phyloP scores from a whole-genome alignment of 768 basidiomycete species.

The Lentinula edodes region DNA sequence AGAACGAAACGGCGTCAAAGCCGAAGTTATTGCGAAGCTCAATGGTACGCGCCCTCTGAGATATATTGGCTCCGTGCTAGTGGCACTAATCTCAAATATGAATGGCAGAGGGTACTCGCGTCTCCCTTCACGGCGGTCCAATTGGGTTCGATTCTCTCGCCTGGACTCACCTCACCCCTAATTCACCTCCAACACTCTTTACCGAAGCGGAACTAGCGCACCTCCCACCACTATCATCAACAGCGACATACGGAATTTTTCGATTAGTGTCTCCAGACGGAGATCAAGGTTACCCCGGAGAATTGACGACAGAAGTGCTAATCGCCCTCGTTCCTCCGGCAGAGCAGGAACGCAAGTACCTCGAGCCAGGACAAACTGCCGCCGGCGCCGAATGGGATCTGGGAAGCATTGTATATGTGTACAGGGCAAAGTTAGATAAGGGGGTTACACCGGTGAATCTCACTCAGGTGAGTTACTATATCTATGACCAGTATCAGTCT shows the following conservation, averaged over 20 bases:
- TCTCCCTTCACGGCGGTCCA: conserved; percentile 72
- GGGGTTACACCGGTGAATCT: conserved; percentile 68
- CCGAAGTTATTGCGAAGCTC: conserved; percentile 37
- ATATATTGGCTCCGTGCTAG: neutral
- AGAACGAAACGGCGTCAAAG: conserved; percentile 46
- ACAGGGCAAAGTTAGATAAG: conserved; percentile 62
- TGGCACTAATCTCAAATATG: neutral
- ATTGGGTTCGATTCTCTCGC: conserved; percentile 54
- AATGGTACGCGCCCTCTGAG: conserved; percentile 27
- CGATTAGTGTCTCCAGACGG: conserved; percentile 53
- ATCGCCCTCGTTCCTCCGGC: conserved; percentile 40
- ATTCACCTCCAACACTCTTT: conserved; percentile 46
- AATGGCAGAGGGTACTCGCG: conserved; percentile 38
- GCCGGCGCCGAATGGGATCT: conserved; percentile 37
- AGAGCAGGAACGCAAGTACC: conserved; percentile 20
- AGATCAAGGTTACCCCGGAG: conserved; percentile 69
- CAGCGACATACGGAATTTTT: conserved; percentile 44
- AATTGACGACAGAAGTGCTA: conserved; percentile 53
- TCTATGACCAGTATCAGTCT: neutral
- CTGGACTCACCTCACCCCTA: conserved; percentile 43
- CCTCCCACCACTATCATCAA: conserved; percentile 24
- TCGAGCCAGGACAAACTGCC: conserved; percentile 21
- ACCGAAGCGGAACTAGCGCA: conserved; percentile 45
- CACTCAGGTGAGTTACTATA: conserved; percentile 50
- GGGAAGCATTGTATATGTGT: conserved; percentile 64